phyloP scores from a whole-genome alignment of 257 asterid species.

The Euphrasia confusa region DNA sequence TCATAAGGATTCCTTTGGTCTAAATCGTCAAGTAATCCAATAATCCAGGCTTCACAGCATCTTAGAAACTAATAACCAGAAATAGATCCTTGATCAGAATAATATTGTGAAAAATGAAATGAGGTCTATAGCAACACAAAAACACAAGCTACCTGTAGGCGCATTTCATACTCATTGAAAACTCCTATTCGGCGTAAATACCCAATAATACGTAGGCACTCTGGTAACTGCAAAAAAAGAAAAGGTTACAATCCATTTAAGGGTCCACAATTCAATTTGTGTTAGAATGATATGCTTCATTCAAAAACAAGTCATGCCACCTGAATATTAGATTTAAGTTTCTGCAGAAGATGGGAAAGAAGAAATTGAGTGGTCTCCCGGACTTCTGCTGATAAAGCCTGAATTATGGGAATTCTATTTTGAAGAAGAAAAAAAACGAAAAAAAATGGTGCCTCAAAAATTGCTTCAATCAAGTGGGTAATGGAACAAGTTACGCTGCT shows the following conservation, averaged over 20 bases:
- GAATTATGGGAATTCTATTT: constrained; percentile 70
- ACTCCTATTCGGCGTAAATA: constrained; percentile 81
- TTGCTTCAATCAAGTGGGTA: constrained; percentile 18
- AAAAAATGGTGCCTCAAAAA: constrained; percentile 17
- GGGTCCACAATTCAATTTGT: not conserved
- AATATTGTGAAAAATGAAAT: not conserved
- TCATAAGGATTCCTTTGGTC: constrained; percentile 79
- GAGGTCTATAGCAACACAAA: not conserved
- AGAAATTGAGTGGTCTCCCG: constrained; percentile 71
- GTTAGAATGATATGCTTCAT: constrained; percentile 5
- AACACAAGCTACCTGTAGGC: constrained; percentile 56
- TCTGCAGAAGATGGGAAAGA: constrained; percentile 77
- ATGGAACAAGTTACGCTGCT: constrained; percentile 11
- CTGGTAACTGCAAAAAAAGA: constrained; percentile 56
- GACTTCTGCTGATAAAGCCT: constrained; percentile 77
- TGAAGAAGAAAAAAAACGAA: not conserved
- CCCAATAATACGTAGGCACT: constrained; percentile 83
- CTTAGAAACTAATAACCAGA: constrained; percentile 52
- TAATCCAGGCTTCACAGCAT: constrained; percentile 88
- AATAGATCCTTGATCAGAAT: constrained; percentile 24
- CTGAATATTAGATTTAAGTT: constrained; percentile 77
- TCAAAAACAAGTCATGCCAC: constrained; percentile 28
- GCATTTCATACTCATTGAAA: constrained; percentile 79
- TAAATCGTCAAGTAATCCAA: constrained; percentile 69
- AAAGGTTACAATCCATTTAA: not conserved